Percentiles rank a stretch among this genome's conserved stretches.
Evolutionary conservation across 2,329 filamentous ascomycete genomes (phyloP).

Genomic region (Fusarium graminum): DNA sequence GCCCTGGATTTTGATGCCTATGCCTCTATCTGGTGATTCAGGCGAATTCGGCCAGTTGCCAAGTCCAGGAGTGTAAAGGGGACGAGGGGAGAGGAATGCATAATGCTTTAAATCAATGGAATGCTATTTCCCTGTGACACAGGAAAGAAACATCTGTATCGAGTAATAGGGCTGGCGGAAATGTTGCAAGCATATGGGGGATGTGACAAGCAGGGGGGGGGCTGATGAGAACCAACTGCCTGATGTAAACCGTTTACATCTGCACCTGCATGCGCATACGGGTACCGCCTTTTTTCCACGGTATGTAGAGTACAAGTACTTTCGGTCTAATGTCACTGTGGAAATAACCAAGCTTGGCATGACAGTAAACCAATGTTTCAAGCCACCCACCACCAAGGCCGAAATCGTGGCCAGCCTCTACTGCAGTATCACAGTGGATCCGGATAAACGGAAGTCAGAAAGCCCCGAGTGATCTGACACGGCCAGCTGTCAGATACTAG

Average conservation of each 20-base stretch:
- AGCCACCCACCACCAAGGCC: neutral
- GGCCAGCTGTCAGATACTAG: too few species aligned
- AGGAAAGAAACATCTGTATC: neutral
- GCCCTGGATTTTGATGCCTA: neutral
- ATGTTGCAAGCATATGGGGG: neutral
- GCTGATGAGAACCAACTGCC: too few species aligned
- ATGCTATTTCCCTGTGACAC: neutral
- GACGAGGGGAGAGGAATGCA: neutral
- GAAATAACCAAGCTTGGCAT: neutral
- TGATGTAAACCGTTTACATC: too few species aligned
- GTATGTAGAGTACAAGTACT: too few species aligned
- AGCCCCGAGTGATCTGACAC: too few species aligned
- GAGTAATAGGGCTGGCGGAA: neutral
- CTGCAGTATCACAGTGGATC: too few species aligned
- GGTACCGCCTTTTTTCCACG: too few species aligned
- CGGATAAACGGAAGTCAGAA: too few species aligned
- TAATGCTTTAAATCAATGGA: neutral
- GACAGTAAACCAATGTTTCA: neutral
- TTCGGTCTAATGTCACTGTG: neutral
- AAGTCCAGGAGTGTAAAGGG: neutral
- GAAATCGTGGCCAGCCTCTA: too few species aligned
- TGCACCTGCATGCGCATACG: too few species aligned
- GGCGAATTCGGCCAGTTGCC: neutral
- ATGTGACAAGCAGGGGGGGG: neutral
- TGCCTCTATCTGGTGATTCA: neutral